A percentile compares a stretch with the other conserved stretches of the same genome.
Evolutionary conservation across 805 yeast genomes (phyloP).

Genomic region (Lipomyces japonicus): DNA sequence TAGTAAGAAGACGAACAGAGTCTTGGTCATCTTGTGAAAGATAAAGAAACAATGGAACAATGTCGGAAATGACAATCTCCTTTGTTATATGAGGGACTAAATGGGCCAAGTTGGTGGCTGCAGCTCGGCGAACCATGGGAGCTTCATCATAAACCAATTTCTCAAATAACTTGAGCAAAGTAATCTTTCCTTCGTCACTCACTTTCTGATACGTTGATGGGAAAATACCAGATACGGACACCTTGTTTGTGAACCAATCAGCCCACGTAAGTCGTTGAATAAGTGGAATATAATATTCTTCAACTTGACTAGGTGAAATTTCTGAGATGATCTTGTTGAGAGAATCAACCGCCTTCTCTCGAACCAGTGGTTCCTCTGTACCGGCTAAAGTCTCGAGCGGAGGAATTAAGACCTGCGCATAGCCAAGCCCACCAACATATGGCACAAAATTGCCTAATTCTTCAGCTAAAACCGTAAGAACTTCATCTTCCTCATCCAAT

Average conservation of each 20-base stretch:
- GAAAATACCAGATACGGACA: conserved; percentile 87
- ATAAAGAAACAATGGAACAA: conserved; percentile 27
- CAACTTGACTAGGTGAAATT: conserved; percentile 57
- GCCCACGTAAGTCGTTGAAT: conserved; percentile 76
- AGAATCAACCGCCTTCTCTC: conserved; percentile 87
- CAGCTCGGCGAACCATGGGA: conserved; percentile 96
- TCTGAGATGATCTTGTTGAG: conserved; percentile 65
- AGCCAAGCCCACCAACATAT: conserved; percentile 75
- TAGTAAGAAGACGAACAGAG: conserved; percentile 84
- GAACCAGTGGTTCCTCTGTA: conserved; percentile 92
- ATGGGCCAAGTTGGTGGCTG: conserved; percentile 63
- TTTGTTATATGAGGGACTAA: conserved; percentile 20
- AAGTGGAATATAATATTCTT: conserved; percentile 65
- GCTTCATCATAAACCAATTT: conserved; percentile 83
- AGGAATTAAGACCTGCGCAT: conserved; percentile 54
- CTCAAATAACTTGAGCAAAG: conserved; percentile 61
- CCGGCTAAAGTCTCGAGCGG: conserved; percentile 81
- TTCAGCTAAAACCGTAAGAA: conserved; percentile 86
- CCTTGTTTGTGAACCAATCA: conserved; percentile 91
- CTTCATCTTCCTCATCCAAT: conserved; percentile 94
- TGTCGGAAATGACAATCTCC: conserved; percentile 23
- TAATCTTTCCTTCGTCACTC: conserved; percentile 43
- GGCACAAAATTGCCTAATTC: conserved; percentile 87
- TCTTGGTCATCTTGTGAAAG: conserved; percentile 81
- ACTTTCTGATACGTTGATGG: conserved; percentile 63